Conservation (phyloP, 139 green algal species). For the Astrephomene gubernaculifera region DNA sequence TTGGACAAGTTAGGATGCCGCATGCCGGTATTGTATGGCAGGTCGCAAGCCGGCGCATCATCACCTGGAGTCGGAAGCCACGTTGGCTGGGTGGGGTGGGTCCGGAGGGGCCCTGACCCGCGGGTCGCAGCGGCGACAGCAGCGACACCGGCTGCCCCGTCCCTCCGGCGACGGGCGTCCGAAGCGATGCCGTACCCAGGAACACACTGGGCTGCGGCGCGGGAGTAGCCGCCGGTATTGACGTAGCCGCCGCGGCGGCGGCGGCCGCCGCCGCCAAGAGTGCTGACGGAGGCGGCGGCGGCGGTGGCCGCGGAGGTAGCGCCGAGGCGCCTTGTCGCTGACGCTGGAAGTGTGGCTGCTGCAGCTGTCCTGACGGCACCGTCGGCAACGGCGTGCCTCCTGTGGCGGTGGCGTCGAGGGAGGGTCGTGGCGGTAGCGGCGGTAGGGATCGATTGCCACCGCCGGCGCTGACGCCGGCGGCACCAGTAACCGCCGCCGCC, state of each 20-base stretch:
- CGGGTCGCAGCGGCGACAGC: conserved; percentile 31
- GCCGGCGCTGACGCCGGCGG: not conserved
- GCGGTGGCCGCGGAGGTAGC: not conserved
- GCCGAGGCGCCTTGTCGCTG: not conserved
- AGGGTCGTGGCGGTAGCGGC: not conserved
- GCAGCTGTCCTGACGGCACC: too few species aligned
- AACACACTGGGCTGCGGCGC: not conserved
- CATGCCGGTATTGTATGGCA: not conserved
- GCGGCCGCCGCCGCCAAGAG: not conserved
- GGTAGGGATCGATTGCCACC: not conserved
- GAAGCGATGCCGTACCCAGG: conserved; percentile 17
- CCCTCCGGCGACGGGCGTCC: not conserved
- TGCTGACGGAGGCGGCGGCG: not conserved
- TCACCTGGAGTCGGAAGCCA: conserved; percentile 67
- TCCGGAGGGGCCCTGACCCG: conserved; percentile 16
- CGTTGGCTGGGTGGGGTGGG: conserved; percentile 82
- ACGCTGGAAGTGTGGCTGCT: too few species aligned
- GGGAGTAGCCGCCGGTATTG: not conserved
- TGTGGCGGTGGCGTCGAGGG: not conserved
- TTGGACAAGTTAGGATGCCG: too few species aligned
- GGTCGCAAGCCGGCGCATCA: not conserved
- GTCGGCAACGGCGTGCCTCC: not conserved
- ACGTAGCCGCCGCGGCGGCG: not conserved
- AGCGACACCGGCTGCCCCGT: not conserved
- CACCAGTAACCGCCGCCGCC: not conserved